Base-by-base conservation (phyloP, 2,329 filamentous ascomycete species). In the Helotiales sp. region DNA sequence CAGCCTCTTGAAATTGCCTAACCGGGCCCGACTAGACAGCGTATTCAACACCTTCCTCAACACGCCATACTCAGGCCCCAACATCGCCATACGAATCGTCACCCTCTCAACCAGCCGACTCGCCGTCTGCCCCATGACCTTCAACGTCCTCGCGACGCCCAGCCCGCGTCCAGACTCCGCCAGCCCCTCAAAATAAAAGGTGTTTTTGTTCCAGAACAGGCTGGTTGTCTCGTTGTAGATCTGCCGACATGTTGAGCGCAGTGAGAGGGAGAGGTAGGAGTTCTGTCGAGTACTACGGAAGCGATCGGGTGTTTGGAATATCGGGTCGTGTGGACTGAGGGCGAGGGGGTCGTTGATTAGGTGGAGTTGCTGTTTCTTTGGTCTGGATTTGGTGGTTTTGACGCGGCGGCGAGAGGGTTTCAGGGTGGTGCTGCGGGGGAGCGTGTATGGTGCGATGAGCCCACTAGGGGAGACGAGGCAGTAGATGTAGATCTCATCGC, bases 231-330 rank as follows among this genome's bases (percentile, higher is more conserved):
- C 73, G 13, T 67, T 30, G 43, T 73, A 67, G 11, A 74, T 69
- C 47, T 75, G 73, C 1, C 68, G 68, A 59, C 70, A 71, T 20
- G 69, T 68, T 2, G 70, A 65, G 2, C 69, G 47, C 1, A 75
- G 37, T 4, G 69, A 71, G 22, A 74, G 64, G 4, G 68, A 68
- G 11, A 67, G 63, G 34, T 57, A 63, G n/a, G 20, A 17, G 22
- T 32, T 30, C 30, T 24, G 43, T 8, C 1, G 17, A n/a, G 10
- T 15, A 15, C 13, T 5, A 13, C 13, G 32, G 20, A 37, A 34
- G 1, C 11, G 10, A 17, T 11, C 34, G 11, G 43, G 64, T 10
- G 32, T 26, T 6, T 55, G 55, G 28, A 62, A 59, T 11, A 60
- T 34, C 13, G 63, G 61, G 24, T 58, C 49, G 45, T 57, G 22